phyloP scores from a whole-genome alignment of 805 yeast genomes.

The Limtongia smithiae region DNA sequence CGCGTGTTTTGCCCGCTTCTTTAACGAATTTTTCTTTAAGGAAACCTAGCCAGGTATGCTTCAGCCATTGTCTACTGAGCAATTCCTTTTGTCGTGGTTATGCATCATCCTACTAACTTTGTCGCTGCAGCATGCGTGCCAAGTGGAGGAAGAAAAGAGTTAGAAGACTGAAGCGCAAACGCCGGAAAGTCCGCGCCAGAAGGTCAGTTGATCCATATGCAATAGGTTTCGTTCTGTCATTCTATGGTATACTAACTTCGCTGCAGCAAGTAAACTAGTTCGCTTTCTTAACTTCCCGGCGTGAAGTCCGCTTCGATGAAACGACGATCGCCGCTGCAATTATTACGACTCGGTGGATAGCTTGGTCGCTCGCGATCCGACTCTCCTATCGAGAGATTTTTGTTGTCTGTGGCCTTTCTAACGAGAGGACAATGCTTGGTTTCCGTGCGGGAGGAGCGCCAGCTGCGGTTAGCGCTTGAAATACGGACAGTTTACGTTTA shows the following conservation, averaged over 20 bases:
- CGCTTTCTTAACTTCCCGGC: slow-evolving; percentile 2
- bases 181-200: slow-evolving; percentile 99
- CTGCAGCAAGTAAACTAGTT: slow-evolving; percentile 21
- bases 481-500: no score
- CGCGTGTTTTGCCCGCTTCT: slow-evolving; percentile 14
- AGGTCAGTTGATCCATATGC: slow-evolving; percentile 40
- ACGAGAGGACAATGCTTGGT: no score
- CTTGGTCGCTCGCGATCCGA: no score
- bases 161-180: slow-evolving; percentile 99
- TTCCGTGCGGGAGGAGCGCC: no score
- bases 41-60: slow-evolving; percentile 20
- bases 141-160: slow-evolving; percentile 96
- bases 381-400: no score
- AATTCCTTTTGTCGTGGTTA: not conserved
- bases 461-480: no score
- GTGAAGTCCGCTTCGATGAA: no score
- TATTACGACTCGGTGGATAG: no score
- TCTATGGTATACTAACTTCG: slow-evolving; percentile 11
- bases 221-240: not conserved
- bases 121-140: slow-evolving; percentile 28
- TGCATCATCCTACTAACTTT: not conserved
- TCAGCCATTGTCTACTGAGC: not conserved
- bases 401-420: no score
- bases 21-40: slow-evolving; percentile 10
- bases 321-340: no score